These are phyloP conservation scores for Fomitopsis serialis DNA, from an alignment of 768 basidiomycete species.

Conservation along the genomic window DNA sequence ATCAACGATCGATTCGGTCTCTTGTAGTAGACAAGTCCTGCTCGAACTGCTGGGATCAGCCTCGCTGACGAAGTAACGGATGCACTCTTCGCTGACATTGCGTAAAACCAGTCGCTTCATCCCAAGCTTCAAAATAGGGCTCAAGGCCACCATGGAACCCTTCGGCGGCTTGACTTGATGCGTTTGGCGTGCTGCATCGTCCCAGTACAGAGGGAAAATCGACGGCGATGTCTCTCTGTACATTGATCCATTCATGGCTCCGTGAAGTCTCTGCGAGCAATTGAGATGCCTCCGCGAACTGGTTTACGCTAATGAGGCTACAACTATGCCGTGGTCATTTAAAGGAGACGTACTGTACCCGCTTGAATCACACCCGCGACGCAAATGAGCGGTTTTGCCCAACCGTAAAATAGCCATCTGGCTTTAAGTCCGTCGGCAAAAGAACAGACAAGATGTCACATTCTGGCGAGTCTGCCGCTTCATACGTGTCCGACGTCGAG, in stretches of 20 bases:
- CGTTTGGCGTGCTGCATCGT: not conserved
- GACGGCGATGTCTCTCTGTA: not conserved
- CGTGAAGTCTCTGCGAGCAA: not conserved
- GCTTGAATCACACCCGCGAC: slow-evolving; percentile 45
- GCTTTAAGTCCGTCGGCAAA: not conserved
- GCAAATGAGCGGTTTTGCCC: slow-evolving; percentile 43
- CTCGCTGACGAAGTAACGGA: no score
- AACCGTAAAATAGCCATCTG: slow-evolving; percentile 52
- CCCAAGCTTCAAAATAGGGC: no score
- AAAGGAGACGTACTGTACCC: slow-evolving; percentile 24
- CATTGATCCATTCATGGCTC: not conserved
- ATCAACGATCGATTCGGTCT: slow-evolving; percentile 50
- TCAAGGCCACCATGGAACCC: no score
- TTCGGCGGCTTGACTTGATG: not conserved
- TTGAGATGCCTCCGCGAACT: slow-evolving; percentile 1
- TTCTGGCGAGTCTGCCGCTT: not conserved
- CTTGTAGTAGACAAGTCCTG: slow-evolving; percentile 21
- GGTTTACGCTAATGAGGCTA: not conserved
- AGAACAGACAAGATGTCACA: not conserved
- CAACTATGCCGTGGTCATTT: not conserved
- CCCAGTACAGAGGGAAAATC: slow-evolving; percentile 26
- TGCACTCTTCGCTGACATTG: no score
- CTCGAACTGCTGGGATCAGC: not conserved
- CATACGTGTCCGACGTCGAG: no score
- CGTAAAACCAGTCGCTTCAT: no score